Conservation (phyloP, 768 basidiomycete species). For the Kwoniella sp. region DNA sequence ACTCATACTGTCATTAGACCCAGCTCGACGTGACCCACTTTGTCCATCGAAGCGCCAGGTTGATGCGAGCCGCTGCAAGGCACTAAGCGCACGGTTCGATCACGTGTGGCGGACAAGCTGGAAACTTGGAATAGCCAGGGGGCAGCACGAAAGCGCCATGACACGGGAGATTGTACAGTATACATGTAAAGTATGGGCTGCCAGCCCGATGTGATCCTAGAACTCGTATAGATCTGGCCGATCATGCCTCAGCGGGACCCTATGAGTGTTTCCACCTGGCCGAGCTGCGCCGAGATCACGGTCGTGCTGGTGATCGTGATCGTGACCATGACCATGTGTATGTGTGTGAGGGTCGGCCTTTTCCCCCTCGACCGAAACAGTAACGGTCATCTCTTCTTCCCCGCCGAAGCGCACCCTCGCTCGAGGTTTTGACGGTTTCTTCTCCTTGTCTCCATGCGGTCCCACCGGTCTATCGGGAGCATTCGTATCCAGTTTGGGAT, state of each 20-base stretch:
- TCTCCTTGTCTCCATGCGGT: constrained; percentile 14
- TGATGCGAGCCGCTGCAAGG: neutral
- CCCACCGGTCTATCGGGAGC: constrained; percentile 4
- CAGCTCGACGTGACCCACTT: constrained; percentile 1
- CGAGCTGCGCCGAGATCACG: constrained; percentile 16
- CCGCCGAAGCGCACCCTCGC: constrained; percentile 41
- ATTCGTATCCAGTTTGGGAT: neutral
- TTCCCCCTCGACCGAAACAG: neutral
- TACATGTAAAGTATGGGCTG: neutral
- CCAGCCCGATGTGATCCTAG: neutral
- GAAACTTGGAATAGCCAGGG: no score
- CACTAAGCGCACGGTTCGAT: no score
- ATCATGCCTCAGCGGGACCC: constrained; percentile 39
- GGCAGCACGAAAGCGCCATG: no score
- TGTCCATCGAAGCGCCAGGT: neutral
- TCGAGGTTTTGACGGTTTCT: constrained; percentile 25
- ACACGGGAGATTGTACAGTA: no score
- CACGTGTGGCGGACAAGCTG: no score
- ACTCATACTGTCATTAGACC: neutral
- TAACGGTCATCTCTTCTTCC: constrained; percentile 25
- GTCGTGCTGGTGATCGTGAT: constrained; percentile 22
- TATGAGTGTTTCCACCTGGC: neutral
- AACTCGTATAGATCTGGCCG: constrained; percentile 51
- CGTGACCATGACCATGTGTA: constrained; percentile 8
- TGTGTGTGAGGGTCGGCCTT: constrained; percentile 1